Evolutionary conservation across 2,329 filamentous ascomycete species (phyloP).

Genomic region (Neonectria punicea): DNA sequence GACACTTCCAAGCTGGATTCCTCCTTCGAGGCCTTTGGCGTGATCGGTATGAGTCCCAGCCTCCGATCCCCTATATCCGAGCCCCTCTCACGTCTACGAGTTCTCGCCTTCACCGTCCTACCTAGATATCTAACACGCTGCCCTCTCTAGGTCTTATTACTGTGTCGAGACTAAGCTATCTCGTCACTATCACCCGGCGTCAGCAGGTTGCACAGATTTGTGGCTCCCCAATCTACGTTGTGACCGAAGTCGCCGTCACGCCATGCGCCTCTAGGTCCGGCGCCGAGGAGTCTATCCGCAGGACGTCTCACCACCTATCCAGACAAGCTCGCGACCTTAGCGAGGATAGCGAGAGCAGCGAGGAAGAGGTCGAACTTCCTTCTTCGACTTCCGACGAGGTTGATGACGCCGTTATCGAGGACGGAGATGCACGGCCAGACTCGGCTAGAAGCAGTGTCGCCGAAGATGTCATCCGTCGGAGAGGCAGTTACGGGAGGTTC

Average conservation of each 20-base stretch:
- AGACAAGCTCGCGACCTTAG: conserved; percentile 52
- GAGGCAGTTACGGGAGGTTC: conserved; percentile 88
- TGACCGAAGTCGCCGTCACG: conserved; percentile 91
- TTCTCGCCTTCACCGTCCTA: not conserved
- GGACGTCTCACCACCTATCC: conserved; percentile 61
- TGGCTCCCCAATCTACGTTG: conserved; percentile 83
- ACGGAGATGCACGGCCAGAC: conserved; percentile 46
- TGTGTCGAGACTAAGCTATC: conserved; percentile 82
- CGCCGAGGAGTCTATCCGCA: conserved; percentile 76
- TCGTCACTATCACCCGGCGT: conserved; percentile 86
- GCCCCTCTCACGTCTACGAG: not conserved
- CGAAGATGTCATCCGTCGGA: conserved; percentile 86
- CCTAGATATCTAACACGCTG: conserved; percentile 9
- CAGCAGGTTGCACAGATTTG: conserved; percentile 90
- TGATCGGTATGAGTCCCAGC: conserved; percentile 59
- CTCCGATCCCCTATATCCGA: conserved; percentile 17
- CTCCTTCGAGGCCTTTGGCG: conserved; percentile 69
- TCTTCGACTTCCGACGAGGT: conserved; percentile 54
- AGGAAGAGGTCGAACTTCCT: conserved; percentile 55
- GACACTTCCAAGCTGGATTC: conserved; percentile 57
- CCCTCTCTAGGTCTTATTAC: conserved; percentile 77
- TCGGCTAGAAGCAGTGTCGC: conserved; percentile 73
- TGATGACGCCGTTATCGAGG: conserved; percentile 52
- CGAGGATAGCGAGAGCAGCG: conserved; percentile 58
- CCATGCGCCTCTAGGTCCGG: conserved; percentile 82